A percentile compares a stretch with the other conserved stretches of the same genome.
Evolutionary conservation across 2,329 filamentous ascomycete species (phyloP).

Genomic region (Trichoderma lentiforme): DNA sequence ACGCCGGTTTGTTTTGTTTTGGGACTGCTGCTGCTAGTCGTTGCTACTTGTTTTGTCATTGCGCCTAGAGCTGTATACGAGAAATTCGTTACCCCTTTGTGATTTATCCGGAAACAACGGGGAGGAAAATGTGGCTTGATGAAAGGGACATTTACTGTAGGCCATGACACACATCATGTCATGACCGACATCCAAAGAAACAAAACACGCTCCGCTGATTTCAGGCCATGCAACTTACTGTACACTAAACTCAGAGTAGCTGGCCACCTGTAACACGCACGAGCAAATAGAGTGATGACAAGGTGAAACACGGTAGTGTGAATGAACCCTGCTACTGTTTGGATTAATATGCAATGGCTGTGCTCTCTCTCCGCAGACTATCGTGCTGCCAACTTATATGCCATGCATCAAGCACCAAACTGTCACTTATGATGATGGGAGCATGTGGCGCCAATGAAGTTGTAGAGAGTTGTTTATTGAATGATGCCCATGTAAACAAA

Average conservation of each 20-base stretch:
- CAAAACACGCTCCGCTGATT: neutral
- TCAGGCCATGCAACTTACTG: neutral
- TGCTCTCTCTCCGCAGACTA: neutral
- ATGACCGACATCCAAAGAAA: neutral
- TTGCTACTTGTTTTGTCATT: neutral
- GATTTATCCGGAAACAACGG: neutral
- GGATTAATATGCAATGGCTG: neutral
- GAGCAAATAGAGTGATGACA: neutral
- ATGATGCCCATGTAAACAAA: neutral
- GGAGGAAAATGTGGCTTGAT: neutral
- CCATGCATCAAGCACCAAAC: neutral
- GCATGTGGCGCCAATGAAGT: neutral
- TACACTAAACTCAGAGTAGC: neutral
- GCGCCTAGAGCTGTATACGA: neutral
- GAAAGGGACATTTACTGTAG: neutral
- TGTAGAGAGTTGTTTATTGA: conserved; percentile 4
- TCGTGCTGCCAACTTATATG: neutral
- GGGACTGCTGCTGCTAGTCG: neutral
- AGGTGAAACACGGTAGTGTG: neutral
- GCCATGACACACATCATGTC: neutral
- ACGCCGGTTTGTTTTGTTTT: neutral
- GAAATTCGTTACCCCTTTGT: neutral
- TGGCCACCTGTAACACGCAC: neutral
- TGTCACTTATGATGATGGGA: neutral
- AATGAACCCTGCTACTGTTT: neutral